Base-by-base conservation (phyloP, 306 rosid genomes). In the Vigna reflexopilosa region DNA sequence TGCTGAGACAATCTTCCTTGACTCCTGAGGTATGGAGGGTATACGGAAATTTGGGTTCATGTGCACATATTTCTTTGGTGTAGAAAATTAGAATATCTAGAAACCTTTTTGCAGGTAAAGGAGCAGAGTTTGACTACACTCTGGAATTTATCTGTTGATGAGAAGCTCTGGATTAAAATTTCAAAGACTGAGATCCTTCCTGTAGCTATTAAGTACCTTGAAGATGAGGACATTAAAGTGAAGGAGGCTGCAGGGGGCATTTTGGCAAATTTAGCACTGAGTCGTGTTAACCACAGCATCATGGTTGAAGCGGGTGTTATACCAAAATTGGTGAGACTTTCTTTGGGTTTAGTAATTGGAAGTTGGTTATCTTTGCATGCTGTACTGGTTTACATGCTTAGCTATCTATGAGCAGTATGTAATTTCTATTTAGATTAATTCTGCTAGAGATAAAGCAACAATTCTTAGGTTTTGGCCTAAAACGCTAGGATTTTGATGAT, bases 271-370 rank as follows among this genome's bases (percentile, higher is more conserved):
- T 84, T 94, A 78, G 90, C 97, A 72, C 63, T 92, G 82, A 85
- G 82, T 56, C 88, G 70, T 34, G 83, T 54, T 76, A 94, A 80
- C 87, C 97, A 89, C 67, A 76, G 64, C 75, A 77, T 85, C 54
- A 84, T 94, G 89, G 96, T 94, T 62, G 98, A 94, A 89, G 86
- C 85, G 57, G 97, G 96, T 81, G 89, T 88, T 84, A 87, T 94
- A 70, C 92, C 94, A 12, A 87, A 92, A 83, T 49, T 94, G 96
- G 98, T 92, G 86, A 77, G 93, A 73, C 83, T 82, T 82, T 52
- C 73, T 71, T 44, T 61, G 57, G 54, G 66, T 67, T 75, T 75
- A 44, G 45, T 68, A 61, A 62, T 20, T 67, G 17, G n/a, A 66
- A 57, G 59, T 34, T 71, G 52, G 47, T 79, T 76, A 34, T 42